Evolutionary conservation across 257 asterid species (phyloP).

Genomic region (Marsdenia floribunda): DNA sequence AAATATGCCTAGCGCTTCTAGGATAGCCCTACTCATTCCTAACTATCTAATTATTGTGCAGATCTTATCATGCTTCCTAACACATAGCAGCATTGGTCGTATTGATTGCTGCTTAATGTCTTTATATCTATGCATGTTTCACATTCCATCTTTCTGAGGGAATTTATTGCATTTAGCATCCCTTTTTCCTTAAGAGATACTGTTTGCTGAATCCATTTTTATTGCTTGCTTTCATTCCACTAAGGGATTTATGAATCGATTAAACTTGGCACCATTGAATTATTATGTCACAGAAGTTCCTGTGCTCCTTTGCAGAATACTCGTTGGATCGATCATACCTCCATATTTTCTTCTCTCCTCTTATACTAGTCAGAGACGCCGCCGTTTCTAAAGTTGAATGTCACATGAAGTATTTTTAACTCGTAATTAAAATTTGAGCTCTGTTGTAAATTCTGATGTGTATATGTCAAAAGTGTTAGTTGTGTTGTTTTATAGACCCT

Average conservation of each 20-base stretch:
- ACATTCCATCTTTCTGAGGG: background rate
- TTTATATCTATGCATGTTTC: background rate
- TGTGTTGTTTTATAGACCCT: background rate
- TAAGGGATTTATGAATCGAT: background rate
- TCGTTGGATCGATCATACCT: background rate
- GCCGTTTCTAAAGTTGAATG: background rate
- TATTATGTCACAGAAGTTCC: background rate
- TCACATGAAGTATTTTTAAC: background rate
- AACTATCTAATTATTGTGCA: background rate
- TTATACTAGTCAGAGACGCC: slow-evolving; percentile 8
- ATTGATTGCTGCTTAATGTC: background rate
- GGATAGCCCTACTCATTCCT: background rate
- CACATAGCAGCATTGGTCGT: background rate
- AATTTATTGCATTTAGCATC: too few species aligned
- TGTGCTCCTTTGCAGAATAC: background rate
- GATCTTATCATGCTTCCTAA: background rate
- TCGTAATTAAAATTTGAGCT: background rate
- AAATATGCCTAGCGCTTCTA: background rate
- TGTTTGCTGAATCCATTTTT: background rate
- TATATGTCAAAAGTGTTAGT: background rate
- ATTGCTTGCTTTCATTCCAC: background rate
- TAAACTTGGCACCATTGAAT: background rate
- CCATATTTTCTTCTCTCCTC: background rate
- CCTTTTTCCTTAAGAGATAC: too few species aligned
- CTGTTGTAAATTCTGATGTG: background rate